A percentile compares a stretch with the other conserved stretches of the same genome.
These are phyloP conservation scores for Aethionema arabicum DNA, from an alignment of 345 rosid genomes.

Conservation along the genomic window DNA sequence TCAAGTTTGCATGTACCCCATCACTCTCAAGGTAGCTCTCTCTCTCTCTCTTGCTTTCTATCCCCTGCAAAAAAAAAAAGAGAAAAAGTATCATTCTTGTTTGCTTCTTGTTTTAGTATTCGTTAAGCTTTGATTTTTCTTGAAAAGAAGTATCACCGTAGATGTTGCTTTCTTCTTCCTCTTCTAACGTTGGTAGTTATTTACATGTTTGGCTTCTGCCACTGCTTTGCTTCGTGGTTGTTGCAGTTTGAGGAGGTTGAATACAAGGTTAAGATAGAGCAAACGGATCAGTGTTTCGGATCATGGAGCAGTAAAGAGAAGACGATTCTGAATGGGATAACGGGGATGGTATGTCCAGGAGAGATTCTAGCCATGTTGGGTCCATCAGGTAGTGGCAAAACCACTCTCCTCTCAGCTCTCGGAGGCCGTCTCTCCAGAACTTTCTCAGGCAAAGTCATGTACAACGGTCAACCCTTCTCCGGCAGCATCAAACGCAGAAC, in stretches of 20 bases:
- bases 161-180: slow-evolving; percentile 8
- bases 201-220: background rate
- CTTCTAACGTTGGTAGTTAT: slow-evolving; percentile 2
- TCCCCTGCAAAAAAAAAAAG: slow-evolving; percentile 17
- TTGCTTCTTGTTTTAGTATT: slow-evolving; percentile 4
- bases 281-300: slow-evolving; percentile 51
- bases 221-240: slow-evolving; percentile 21
- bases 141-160: slow-evolving; percentile 9
- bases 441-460: slow-evolving; percentile 75
- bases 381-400: slow-evolving; percentile 98
- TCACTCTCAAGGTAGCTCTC: slow-evolving; percentile 71
- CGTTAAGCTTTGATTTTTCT: slow-evolving; percentile 1
- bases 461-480: slow-evolving; percentile 86
- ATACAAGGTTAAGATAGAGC: slow-evolving; percentile 74
- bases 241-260: slow-evolving; percentile 90
- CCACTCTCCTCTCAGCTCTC: slow-evolving; percentile 94
- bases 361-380: slow-evolving; percentile 97
- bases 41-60: slow-evolving; percentile 18
- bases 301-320: slow-evolving; percentile 65
- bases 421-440: slow-evolving; percentile 86
- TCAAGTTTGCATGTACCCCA: slow-evolving; percentile 52
- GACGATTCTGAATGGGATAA: slow-evolving; percentile 74
- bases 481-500: slow-evolving; percentile 71
- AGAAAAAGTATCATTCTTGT: background rate
- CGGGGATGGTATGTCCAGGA: slow-evolving; percentile 86